Evolutionary conservation across 2,329 filamentous ascomycete genomes (phyloP).

Genomic region (Colletotrichum sp.): DNA sequence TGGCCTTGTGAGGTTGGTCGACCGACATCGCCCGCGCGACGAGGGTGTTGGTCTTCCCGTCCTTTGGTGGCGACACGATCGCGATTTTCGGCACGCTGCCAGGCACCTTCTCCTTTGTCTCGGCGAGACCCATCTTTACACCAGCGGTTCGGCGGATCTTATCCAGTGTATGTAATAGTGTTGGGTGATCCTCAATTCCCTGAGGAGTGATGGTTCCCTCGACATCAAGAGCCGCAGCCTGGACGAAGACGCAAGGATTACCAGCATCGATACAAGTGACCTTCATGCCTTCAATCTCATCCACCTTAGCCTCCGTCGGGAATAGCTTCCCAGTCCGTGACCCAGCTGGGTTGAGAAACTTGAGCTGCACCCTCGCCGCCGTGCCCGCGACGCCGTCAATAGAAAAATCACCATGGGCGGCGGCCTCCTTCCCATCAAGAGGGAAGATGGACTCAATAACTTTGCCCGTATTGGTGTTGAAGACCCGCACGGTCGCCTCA

Average conservation of each 20-base stretch:
- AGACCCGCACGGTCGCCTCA: conserved; percentile 59
- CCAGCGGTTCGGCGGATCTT: conserved; percentile 62
- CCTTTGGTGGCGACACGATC: conserved; percentile 48
- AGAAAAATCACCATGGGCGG: conserved; percentile 56
- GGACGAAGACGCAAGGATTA: conserved; percentile 69
- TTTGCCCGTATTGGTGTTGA: conserved; percentile 76
- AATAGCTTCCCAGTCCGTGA: conserved; percentile 66
- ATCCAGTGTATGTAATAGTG: conserved; percentile 53
- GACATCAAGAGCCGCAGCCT: conserved; percentile 56
- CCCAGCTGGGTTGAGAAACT: conserved; percentile 67
- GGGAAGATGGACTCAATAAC: conserved; percentile 63
- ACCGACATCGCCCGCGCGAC: conserved; percentile 58
- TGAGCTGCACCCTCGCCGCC: conserved; percentile 60
- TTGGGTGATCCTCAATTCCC: conserved; percentile 50
- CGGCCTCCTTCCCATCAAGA: conserved; percentile 51
- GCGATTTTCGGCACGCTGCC: conserved; percentile 69
- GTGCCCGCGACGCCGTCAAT: conserved; percentile 70
- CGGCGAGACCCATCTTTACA: conserved; percentile 64
- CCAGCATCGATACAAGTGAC: conserved; percentile 67
- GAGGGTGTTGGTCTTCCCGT: conserved; percentile 32
- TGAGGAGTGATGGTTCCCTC: conserved; percentile 57
- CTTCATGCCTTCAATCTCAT: conserved; percentile 52
- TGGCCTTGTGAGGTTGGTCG: conserved; percentile 60
- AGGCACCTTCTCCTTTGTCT: conserved; percentile 39
- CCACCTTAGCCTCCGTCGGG: conserved; percentile 61